Conservation (phyloP, 2,329 filamentous ascomycete species). For the Xylariaceae sp. region DNA sequence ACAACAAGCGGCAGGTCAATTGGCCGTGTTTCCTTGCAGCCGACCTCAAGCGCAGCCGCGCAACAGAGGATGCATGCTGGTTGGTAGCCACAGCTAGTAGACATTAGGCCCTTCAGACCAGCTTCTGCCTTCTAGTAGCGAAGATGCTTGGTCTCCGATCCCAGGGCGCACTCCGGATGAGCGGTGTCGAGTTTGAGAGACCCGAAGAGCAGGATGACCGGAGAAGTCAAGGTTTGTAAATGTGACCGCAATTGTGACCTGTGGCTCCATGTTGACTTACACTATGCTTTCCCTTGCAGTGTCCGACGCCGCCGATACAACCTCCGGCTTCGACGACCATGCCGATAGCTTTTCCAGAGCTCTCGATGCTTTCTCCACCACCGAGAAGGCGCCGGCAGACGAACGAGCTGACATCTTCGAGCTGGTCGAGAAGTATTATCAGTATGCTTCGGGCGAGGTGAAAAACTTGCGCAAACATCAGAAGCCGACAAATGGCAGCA, state of each 20-base stretch:
- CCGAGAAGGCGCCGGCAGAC: constrained; percentile 44
- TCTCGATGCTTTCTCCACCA: constrained; percentile 66
- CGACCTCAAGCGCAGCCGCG: constrained; percentile 10
- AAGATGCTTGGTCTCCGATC: constrained; percentile 18
- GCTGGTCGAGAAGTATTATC: constrained; percentile 61
- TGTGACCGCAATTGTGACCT: constrained; percentile 1
- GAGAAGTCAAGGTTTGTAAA: constrained; percentile 20
- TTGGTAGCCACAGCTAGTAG: constrained; percentile 19
- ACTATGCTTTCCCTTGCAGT: no score
- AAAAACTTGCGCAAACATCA: constrained; percentile 39
- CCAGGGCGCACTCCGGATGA: constrained; percentile 14
- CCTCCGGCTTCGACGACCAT: constrained; percentile 47
- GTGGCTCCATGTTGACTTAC: no score
- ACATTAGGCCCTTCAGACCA: constrained; percentile 15
- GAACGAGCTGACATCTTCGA: constrained; percentile 62
- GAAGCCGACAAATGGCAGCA: constrained; percentile 29
- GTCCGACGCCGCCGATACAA: constrained; percentile 16
- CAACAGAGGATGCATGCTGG: constrained; percentile 26
- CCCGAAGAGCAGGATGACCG: constrained; percentile 13
- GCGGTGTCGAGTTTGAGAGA: constrained; percentile 16
- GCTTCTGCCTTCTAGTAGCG: constrained; percentile 6
- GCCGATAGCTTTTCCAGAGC: constrained; percentile 82
- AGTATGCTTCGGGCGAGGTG: constrained; percentile 45
- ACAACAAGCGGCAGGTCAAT: background rate
- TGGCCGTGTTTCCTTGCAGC: background rate